phyloP scores from a whole-genome alignment of 139 green algal genomes.

The Coelastrella sp. region DNA sequence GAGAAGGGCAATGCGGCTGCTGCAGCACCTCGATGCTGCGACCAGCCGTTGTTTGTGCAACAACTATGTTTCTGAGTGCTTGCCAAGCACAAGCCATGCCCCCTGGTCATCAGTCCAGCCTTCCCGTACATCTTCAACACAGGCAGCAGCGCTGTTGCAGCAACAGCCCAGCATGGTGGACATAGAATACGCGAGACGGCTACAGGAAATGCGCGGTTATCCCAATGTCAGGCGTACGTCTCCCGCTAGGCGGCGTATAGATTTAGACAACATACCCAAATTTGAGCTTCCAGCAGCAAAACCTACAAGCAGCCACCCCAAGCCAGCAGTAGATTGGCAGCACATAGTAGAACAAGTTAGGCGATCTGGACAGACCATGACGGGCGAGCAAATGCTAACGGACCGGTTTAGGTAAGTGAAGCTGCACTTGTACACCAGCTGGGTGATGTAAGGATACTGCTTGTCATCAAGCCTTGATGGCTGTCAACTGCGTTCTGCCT shows the following conservation, averaged over 20 bases:
- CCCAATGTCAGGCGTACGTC: neutral
- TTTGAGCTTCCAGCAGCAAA: constrained; percentile 17
- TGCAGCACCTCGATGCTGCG: neutral
- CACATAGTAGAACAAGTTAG: constrained; percentile 57
- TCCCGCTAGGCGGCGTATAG: neutral
- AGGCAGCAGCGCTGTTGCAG: constrained; percentile 1
- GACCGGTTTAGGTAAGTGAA: constrained; percentile 74
- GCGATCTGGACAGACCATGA: neutral
- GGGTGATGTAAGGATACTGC: too few species aligned
- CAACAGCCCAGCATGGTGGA: constrained; percentile 28
- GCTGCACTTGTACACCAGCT: too few species aligned
- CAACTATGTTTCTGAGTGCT: constrained; percentile 4
- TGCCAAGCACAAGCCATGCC: constrained; percentile 33
- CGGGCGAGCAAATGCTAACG: constrained; percentile 66
- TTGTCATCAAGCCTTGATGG: too few species aligned
- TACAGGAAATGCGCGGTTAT: constrained; percentile 23
- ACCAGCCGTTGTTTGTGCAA: neutral
- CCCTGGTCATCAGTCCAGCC: neutral
- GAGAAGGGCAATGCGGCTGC: constrained; percentile 9
- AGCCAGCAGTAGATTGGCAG: constrained; percentile 62
- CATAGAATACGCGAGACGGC: constrained; percentile 10
- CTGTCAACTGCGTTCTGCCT: too few species aligned
- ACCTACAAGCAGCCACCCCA: neutral
- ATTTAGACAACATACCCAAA: constrained; percentile 46
- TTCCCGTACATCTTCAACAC: neutral